Conservation (phyloP, 139 green algal species). For the Chlamydomonas sp. region DNA sequence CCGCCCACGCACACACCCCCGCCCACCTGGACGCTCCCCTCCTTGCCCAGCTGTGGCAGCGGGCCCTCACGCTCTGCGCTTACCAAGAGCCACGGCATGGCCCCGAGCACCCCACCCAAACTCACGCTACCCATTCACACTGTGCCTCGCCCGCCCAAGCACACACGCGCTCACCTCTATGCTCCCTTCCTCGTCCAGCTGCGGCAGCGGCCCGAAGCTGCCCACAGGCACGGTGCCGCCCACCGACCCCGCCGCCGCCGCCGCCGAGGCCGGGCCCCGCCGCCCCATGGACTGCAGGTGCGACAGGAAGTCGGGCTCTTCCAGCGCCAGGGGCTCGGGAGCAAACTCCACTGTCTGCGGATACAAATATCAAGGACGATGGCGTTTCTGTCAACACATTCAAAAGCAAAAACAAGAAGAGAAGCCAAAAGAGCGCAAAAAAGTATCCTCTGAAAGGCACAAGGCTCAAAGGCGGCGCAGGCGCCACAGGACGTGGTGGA, state of each 20-base stretch:
- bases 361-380: no score
- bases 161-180: constrained; percentile 8
- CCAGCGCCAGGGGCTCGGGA: constrained; percentile 17
- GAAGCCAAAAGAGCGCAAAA: no score
- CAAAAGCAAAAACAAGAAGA: no score
- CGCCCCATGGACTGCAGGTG: neutral
- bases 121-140: neutral
- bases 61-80: no score
- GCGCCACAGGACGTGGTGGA: neutral
- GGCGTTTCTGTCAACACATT: no score
- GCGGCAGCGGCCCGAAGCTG: constrained; percentile 17
- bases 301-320: constrained; percentile 18
- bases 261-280: no score
- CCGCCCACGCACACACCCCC: no score
- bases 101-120: no score
- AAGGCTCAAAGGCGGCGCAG: neutral
- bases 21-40: no score
- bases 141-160: neutral
- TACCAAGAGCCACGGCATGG: no score
- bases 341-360: constrained; percentile 2
- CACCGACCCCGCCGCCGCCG: neutral
- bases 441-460: no score
- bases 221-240: neutral
- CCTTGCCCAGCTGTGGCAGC: no score
- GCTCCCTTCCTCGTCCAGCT: constrained; percentile 20